Evolutionary conservation across 2,329 filamentous ascomycete species (phyloP).

Genomic region (Fusarium gaditjirri): DNA sequence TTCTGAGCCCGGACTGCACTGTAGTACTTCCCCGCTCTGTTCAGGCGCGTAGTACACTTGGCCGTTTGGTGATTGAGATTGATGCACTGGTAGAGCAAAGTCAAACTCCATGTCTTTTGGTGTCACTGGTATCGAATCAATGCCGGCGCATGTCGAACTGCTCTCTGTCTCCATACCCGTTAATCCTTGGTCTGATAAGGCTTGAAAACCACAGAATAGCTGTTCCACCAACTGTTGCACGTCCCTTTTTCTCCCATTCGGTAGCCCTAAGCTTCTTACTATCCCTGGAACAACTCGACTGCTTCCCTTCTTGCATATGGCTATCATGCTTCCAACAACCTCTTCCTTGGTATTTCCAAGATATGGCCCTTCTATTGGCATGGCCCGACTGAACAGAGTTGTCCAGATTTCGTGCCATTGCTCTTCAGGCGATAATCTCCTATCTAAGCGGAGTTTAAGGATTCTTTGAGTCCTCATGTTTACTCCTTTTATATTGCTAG

Average conservation of each 20-base stretch:
- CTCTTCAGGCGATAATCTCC: not conserved
- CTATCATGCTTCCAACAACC: not conserved
- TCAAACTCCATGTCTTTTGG: not conserved
- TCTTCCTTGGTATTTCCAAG: not conserved
- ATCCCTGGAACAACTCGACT: not conserved
- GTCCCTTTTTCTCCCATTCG: fast-evolving
- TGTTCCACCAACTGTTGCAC: not conserved
- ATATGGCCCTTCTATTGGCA: not conserved
- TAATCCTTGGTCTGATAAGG: fast-evolving
- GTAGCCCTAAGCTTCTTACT: not conserved
- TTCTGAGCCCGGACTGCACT: too few relatives aligned
- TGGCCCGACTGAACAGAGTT: fast-evolving
- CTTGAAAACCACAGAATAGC: not conserved
- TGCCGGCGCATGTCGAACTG: fast-evolving
- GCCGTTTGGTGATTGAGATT: too few relatives aligned
- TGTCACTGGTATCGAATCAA: not conserved
- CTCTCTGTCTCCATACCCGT: fast-evolving
- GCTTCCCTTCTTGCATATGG: not conserved
- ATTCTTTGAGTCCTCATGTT: not conserved
- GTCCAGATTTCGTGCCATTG: not conserved
- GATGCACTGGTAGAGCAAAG: not conserved
- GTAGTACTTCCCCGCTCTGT: too few relatives aligned
- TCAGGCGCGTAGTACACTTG: too few relatives aligned
- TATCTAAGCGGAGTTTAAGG: not conserved
- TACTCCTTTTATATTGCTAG: not conserved